phyloP scores from a whole-genome alignment of 257 asterid genomes.

The Solanum boliviense region DNA sequence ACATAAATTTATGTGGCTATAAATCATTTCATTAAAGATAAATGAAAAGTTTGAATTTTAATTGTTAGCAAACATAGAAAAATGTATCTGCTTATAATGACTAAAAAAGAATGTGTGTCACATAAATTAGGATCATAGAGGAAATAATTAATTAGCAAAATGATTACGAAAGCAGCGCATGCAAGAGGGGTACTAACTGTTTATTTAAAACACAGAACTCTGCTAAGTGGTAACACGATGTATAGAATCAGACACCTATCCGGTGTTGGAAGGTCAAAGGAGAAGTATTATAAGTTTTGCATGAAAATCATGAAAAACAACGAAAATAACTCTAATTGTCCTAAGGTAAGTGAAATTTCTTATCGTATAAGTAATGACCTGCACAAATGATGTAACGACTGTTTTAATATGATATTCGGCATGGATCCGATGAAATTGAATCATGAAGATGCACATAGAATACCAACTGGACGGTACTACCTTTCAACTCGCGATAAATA shows the following conservation, averaged over 20 bases:
- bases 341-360: no score
- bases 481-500: neutral
- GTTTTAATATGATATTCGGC: no score
- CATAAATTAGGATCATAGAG: neutral
- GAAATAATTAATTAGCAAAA: neutral
- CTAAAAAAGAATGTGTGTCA: neutral
- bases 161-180: neutral
- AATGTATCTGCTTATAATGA: neutral
- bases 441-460: neutral
- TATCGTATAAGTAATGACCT: no score
- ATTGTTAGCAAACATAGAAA: neutral
- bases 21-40: neutral
- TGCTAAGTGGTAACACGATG: neutral
- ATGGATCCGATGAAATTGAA: no score
- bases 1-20: neutral
- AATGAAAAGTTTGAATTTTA: neutral
- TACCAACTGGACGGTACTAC: no score
- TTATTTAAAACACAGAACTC: no score
- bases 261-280: neutral
- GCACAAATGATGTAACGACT: no score
- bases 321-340: neutral
- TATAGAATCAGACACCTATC: no score
- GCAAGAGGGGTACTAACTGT: neutral
- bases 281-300: no score
- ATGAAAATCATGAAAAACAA: no score